Percentiles rank a stretch among this genome's conserved stretches.
Conservation (phyloP, 169 alveolate genomes). For the Plasmodium malariae region DNA sequence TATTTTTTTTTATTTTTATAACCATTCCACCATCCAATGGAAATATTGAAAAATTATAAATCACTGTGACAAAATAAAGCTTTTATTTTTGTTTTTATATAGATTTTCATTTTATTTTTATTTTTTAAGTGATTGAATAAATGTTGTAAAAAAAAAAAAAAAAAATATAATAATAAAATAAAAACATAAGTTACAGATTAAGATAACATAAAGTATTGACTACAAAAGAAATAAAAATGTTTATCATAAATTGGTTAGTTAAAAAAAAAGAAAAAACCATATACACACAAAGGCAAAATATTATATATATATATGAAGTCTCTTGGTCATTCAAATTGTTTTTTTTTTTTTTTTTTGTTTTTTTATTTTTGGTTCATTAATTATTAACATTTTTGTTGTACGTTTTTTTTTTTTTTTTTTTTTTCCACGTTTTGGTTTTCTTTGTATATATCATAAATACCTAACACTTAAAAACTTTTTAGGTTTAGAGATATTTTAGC, state of each 20-base stretch:
- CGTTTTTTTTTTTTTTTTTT: neutral
- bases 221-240: constrained; percentile 78
- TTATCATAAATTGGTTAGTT: constrained; percentile 85
- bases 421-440: neutral
- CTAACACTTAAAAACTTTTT: neutral
- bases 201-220: constrained; percentile 3
- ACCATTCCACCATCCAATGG: neutral
- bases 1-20: constrained; percentile 1
- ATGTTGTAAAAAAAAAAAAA: constrained; percentile 25
- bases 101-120: constrained; percentile 6
- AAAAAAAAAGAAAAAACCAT: neutral
- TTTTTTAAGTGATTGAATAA: constrained; percentile 40
- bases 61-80: neutral
- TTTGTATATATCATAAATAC: too few species aligned
- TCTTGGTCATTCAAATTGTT: neutral
- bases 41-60: neutral
- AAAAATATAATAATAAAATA: neutral
- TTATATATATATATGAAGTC: neutral
- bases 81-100: constrained; percentile 9
- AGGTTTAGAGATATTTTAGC: constrained; percentile 93
- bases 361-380: too few species aligned
- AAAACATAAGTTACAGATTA: constrained; percentile 2
- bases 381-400: too few species aligned
- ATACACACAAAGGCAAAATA: neutral
- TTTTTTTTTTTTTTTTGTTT: neutral